phyloP scores from a whole-genome alignment of 805 yeast species.

The Candida pseudoglaebosa region DNA sequence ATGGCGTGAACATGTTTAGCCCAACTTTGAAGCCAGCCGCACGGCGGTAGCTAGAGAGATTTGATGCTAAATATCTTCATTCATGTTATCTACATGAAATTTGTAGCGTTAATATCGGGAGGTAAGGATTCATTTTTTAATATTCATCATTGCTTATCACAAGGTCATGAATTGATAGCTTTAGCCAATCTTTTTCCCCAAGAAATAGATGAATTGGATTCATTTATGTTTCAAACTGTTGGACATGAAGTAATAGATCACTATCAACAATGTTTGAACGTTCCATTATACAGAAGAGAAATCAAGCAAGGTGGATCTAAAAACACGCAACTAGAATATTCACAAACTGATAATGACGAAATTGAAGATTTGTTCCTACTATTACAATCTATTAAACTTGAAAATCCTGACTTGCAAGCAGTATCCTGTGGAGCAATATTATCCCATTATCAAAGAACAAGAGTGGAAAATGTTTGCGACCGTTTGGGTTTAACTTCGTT shows the following conservation, averaged over 20 bases:
- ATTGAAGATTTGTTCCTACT: slow-evolving; percentile 75
- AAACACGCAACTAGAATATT: slow-evolving; percentile 66
- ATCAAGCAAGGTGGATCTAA: slow-evolving; percentile 57
- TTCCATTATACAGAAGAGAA: slow-evolving; percentile 71
- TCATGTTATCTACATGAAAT: slow-evolving; percentile 86
- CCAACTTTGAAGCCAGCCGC: neutral
- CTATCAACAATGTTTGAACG: slow-evolving; percentile 67
- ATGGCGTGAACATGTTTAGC: too few species aligned
- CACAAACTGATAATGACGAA: slow-evolving; percentile 69
- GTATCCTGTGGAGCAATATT: slow-evolving; percentile 95
- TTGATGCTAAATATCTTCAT: too few species aligned
- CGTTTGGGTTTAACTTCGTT: slow-evolving; percentile 65
- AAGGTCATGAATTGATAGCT: slow-evolving; percentile 84
- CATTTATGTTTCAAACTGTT: slow-evolving; percentile 97
- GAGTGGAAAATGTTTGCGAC: slow-evolving; percentile 88
- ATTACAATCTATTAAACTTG: slow-evolving; percentile 40
- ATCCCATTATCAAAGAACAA: slow-evolving; percentile 89
- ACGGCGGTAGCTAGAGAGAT: neutral
- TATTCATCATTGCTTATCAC: slow-evolving; percentile 75
- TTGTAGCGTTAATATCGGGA: slow-evolving; percentile 88
- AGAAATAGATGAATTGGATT: slow-evolving; percentile 65
- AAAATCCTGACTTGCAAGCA: slow-evolving; percentile 72
- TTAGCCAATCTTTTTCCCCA: slow-evolving; percentile 69
- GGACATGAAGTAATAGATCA: slow-evolving; percentile 74
- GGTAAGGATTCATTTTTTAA: slow-evolving; percentile 96